Base-by-base conservation (phyloP, 2,329 filamentous ascomycete species). In the Trichophyton equinum region DNA sequence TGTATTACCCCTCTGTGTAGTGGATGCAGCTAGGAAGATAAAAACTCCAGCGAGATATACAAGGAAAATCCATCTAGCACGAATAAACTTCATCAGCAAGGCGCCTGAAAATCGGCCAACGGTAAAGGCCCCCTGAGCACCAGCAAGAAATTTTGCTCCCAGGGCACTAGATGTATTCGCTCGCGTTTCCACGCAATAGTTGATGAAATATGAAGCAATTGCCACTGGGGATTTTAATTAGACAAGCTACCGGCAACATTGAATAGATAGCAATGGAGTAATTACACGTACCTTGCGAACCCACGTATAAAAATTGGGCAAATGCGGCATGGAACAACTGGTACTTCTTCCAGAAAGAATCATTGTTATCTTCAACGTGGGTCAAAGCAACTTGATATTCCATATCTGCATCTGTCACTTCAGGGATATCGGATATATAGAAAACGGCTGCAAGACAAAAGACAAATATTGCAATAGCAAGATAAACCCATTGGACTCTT, bases 291-390 rank as follows among this genome's bases (percentile, higher is more conserved):
- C 80, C 85, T 68, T 95, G 90, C 0, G 87, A 83, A 56, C 88
- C 88, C 0, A 88, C 86, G 71, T 92, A 94, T 70, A 85, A 88
- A 73, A 91, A 91, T 66, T 92, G 88, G 0, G 87, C 85, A 66
- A 85, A 82, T 0, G 86, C 82, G 11, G 86, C 88, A 67, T 89
- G 86, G 78, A 91, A 90, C 2, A 91, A 78, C 25, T 83, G 82
- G 72, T 87, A 90, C 67, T 89, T 86, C 73, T 87, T 87, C 67
- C 77, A 75, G 65, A 89, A 81, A 0, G 86, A 84, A 33, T 70
- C 66, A 57, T 78, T 80, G 55, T 79, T 79, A 57, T 78, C 80
- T 55, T 78, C 79, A 8, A 79, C 78, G 61, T 82, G 79, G 70
- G 73, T 75, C 62, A 82, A 78, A 40, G 77, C 73, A 1, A 82